Conservation (phyloP, 1,284 basidiomycete genomes). For the Pseudozyma hubeiensis region DNA sequence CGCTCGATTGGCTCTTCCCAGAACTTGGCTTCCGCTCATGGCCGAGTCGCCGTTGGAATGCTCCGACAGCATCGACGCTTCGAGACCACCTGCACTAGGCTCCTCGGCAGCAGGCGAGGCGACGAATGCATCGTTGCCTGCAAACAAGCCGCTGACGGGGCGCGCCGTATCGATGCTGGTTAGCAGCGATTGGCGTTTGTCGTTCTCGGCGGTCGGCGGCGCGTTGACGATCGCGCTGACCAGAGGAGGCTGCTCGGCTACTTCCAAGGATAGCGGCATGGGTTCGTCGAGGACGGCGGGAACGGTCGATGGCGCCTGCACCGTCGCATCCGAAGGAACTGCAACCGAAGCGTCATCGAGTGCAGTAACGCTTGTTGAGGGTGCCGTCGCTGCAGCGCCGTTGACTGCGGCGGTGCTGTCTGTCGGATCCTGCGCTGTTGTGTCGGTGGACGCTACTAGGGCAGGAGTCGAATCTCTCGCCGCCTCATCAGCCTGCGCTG, state of each 20-base stretch:
- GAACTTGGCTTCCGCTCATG: slow-evolving; percentile 17
- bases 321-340: not conserved
- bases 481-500: not conserved
- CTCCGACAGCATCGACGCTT: slow-evolving; percentile 28
- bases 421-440: not conserved
- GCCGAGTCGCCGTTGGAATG: slow-evolving; percentile 10
- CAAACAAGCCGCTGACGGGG: slow-evolving; percentile 5
- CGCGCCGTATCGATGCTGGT: slow-evolving; percentile 20
- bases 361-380: not conserved
- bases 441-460: not conserved
- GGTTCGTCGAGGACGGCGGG: slow-evolving; percentile 19
- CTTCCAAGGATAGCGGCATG: slow-evolving; percentile 21
- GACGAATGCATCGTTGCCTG: not conserved
- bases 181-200: slow-evolving; percentile 12
- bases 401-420: not conserved
- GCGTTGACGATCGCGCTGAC: not conserved
- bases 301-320: not conserved
- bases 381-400: not conserved
- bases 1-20: slow-evolving; percentile 13
- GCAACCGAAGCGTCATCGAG: not conserved
- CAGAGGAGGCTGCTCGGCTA: not conserved
- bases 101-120: slow-evolving; percentile 24
- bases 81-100: slow-evolving; percentile 9
- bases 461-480: not conserved
- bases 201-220: not conserved